These are phyloP conservation scores for Bryum argenteum DNA, from an alignment of 225 moss, liverwort and hornwort genomes.

Conservation along the genomic window DNA sequence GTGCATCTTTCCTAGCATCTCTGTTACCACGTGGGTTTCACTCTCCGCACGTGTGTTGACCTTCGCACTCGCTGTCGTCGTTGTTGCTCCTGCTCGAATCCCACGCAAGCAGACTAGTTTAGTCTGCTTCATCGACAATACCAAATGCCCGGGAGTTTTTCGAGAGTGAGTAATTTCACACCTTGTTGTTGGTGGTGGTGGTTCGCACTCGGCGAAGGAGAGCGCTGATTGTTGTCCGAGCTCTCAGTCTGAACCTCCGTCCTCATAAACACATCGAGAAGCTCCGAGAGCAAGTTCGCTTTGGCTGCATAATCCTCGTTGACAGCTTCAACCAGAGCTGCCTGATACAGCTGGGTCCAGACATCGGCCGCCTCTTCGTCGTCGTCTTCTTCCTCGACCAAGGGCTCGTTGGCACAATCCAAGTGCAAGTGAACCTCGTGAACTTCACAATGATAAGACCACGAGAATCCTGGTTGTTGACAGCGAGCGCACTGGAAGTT, in stretches of 20 bases:
- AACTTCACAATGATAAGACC: background rate
- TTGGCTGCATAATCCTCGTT: background rate
- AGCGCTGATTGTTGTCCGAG: background rate
- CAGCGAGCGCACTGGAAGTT: background rate
- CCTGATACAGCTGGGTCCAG: background rate
- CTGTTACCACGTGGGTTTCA: background rate
- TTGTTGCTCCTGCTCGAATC: background rate
- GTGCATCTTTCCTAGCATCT: background rate
- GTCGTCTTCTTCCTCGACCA: background rate
- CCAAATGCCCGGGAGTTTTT: too few species aligned
- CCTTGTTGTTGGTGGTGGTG: background rate
- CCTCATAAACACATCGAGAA: background rate
- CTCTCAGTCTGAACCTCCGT: background rate
- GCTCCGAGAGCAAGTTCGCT: background rate
- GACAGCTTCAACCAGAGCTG: background rate
- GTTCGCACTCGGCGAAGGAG: too few species aligned
- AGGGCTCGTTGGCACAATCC: background rate
- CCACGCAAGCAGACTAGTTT: background rate
- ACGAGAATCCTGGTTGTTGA: background rate
- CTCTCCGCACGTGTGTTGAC: background rate
- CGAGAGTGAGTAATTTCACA: too few species aligned
- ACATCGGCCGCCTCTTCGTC: background rate
- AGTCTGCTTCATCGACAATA: too few species aligned
- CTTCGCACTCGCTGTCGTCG: background rate
- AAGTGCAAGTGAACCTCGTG: background rate